These are phyloP conservation scores for Skeletonema costatum DNA, from an alignment of 108 stramenopile species.

Conservation along the genomic window DNA sequence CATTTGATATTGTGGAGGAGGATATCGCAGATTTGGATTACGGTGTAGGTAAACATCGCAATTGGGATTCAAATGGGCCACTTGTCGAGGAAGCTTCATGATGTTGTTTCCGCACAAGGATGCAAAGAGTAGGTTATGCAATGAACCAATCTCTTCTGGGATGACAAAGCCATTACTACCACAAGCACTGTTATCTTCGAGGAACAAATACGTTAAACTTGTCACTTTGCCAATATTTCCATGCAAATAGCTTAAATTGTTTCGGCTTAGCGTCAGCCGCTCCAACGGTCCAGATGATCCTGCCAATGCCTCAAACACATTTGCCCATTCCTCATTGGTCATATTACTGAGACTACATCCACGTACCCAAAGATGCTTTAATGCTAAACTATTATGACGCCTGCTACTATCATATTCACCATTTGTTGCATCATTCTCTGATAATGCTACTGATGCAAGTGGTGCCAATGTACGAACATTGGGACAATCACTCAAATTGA, in stretches of 20 bases:
- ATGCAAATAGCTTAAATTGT: slow-evolving; percentile 34
- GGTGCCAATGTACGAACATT: slow-evolving; percentile 30
- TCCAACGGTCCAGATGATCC: slow-evolving; percentile 36
- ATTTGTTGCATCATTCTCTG: not conserved
- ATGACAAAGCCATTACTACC: slow-evolving; percentile 12
- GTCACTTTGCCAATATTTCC: slow-evolving; percentile 31
- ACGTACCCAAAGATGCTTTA: slow-evolving; percentile 45
- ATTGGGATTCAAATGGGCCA: slow-evolving; percentile 23
- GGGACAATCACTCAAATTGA: slow-evolving; percentile 48
- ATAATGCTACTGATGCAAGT: slow-evolving; percentile 7
- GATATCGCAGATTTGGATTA: slow-evolving; percentile 30
- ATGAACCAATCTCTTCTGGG: slow-evolving; percentile 28
- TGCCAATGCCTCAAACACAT: slow-evolving; percentile 35
- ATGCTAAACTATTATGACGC: slow-evolving; percentile 7
- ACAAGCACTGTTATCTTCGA: slow-evolving; percentile 23
- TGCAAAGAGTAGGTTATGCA: slow-evolving; percentile 25
- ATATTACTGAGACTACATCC: slow-evolving; percentile 37
- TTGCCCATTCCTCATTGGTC: slow-evolving; percentile 31
- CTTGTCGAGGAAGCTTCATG: slow-evolving; percentile 29
- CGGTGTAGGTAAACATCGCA: slow-evolving; percentile 40
- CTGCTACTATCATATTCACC: not conserved
- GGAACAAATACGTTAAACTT: slow-evolving; percentile 40
- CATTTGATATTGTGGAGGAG: slow-evolving; percentile 20
- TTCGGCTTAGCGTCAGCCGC: slow-evolving; percentile 39
- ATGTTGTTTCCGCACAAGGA: slow-evolving; percentile 39